Conservation (phyloP, 305 asterid species). For the Euphrasia arctica region DNA sequence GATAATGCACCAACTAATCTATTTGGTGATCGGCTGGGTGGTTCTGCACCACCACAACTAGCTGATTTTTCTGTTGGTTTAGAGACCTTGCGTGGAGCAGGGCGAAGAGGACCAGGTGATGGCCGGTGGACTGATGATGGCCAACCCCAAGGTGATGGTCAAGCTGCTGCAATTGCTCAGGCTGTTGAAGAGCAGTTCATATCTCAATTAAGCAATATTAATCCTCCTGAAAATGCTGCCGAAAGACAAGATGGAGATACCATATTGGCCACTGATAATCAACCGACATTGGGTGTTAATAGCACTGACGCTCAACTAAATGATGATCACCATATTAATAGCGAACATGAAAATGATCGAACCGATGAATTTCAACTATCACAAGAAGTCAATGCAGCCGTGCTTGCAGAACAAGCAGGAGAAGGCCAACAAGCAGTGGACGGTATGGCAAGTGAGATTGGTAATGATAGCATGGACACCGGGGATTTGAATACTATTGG, state of each 20-base stretch:
- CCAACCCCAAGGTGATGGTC: slow-evolving; percentile 98
- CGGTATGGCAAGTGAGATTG: slow-evolving; percentile 39
- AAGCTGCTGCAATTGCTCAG: slow-evolving; percentile 91
- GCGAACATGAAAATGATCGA: slow-evolving; percentile 39
- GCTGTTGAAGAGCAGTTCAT: slow-evolving; percentile 91
- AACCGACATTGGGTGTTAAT: slow-evolving; percentile 43
- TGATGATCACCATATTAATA: slow-evolving; percentile 34
- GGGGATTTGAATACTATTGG: slow-evolving; percentile 48
- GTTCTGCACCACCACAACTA: slow-evolving; percentile 74
- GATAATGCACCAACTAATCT: slow-evolving; percentile 68
- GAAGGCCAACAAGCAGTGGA: slow-evolving; percentile 44
- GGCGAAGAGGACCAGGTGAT: slow-evolving; percentile 92
- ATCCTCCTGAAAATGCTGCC: slow-evolving; percentile 48
- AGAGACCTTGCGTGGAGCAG: slow-evolving; percentile 85
- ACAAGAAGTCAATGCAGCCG: slow-evolving; percentile 44
- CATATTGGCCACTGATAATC: slow-evolving; percentile 41
- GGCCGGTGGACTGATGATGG: slow-evolving; percentile 99
- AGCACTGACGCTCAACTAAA: slow-evolving; percentile 37
- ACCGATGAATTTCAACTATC: slow-evolving; percentile 42
- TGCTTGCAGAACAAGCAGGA: slow-evolving; percentile 48
- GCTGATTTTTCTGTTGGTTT: slow-evolving; percentile 95
- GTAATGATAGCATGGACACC: slow-evolving; percentile 61
- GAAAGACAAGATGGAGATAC: slow-evolving; percentile 52
- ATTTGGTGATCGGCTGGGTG: slow-evolving; percentile 82
- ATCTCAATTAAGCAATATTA: slow-evolving; percentile 49